Conservation (phyloP, 257 asterid genomes). For the Solanum chilense region DNA sequence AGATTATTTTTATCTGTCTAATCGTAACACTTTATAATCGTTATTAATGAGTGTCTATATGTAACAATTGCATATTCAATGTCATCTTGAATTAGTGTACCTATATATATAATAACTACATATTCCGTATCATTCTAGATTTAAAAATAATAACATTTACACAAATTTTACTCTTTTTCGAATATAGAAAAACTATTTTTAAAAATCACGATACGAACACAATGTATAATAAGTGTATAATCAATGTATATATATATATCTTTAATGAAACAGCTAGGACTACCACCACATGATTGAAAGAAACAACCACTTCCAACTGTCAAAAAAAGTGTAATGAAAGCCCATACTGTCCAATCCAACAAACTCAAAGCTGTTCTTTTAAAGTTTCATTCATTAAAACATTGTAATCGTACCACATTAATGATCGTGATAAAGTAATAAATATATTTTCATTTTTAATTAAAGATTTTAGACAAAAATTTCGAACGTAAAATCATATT, state of each 20-base stretch:
- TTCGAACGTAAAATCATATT: rapidly evolving
- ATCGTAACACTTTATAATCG: neutral
- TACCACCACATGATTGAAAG: neutral
- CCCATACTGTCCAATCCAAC: neutral
- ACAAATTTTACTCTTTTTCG: neutral
- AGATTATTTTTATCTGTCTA: neutral
- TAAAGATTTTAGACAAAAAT: neutral
- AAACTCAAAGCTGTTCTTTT: neutral
- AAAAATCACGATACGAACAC: neutral
- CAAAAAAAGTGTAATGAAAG: neutral
- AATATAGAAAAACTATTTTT: neutral
- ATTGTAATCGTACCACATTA: neutral
- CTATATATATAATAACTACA: neutral
- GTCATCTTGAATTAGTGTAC: neutral
- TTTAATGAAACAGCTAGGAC: neutral
- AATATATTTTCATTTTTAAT: neutral
- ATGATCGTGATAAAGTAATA: neutral
- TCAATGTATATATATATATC: neutral
- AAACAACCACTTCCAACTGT: neutral
- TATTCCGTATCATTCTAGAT: neutral
- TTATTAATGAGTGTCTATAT: neutral
- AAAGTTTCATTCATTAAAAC: neutral
- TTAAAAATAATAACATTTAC: neutral
- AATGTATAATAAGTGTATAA: neutral
- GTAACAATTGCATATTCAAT: neutral